Evolutionary conservation across 1,284 basidiomycete genomes (phyloP).

Genomic region (Singerocomus rubriflavus): DNA sequence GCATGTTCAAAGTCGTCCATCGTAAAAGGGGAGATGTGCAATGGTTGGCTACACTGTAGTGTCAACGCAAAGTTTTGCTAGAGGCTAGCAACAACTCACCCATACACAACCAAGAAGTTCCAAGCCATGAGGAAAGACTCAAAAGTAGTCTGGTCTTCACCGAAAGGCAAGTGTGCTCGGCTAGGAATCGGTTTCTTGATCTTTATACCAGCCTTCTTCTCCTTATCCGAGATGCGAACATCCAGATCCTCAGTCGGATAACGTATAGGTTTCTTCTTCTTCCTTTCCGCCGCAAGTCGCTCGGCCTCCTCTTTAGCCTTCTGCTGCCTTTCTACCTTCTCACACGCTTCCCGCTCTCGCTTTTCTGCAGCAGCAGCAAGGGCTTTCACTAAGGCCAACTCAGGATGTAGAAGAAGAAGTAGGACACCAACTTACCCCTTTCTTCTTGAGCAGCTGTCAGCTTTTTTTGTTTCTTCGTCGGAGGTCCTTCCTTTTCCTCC

Average conservation of each 20-base stretch:
- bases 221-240: constrained; percentile 70
- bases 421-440: constrained; percentile 48
- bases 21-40: constrained; percentile 88
- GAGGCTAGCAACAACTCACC: constrained; percentile 49
- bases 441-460: constrained; percentile 66
- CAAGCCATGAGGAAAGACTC: constrained; percentile 87
- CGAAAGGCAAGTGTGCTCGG: constrained; percentile 68
- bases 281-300: constrained; percentile 68
- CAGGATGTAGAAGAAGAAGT: constrained; percentile 8
- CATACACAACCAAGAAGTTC: constrained; percentile 91
- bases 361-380: constrained; percentile 48
- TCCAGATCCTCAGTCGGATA: constrained; percentile 85
- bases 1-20: constrained; percentile 93
- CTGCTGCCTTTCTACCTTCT: constrained; percentile 63
- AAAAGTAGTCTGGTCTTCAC: constrained; percentile 66
- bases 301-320: constrained; percentile 70
- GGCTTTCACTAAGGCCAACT: constrained; percentile 33
- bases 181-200: constrained; percentile 69
- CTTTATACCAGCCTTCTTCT: constrained; percentile 72
- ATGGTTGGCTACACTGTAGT: constrained; percentile 60
- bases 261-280: constrained; percentile 87
- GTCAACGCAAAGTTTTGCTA: constrained; percentile 2
- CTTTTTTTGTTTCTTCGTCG: constrained; percentile 79
- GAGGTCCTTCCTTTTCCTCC: constrained; percentile 80
- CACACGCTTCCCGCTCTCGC: constrained; percentile 63